Evolutionary conservation across 768 basidiomycete species (phyloP), one percentile per base, ranked within the genome.

Genomic region (Peribolospora kevripleyi): DNA sequence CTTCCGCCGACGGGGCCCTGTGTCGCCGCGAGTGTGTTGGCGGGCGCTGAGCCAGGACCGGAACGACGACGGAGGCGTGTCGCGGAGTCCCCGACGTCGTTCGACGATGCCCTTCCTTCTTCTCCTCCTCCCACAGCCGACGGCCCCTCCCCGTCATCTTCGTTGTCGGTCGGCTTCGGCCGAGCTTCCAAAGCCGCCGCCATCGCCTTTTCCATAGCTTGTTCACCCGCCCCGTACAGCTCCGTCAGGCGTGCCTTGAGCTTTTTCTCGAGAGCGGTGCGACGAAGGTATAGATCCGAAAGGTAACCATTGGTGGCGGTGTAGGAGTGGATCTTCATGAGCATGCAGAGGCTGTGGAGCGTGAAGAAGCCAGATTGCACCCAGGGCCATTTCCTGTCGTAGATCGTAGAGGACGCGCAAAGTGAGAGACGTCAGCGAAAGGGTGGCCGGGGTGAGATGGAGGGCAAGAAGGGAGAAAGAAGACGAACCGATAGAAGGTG

Each of bases 231-330:
- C 50, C 25, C 25, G 25, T 25, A 25, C 25, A 25, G 1, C 25
- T 25, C 1, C 25, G 25, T 25, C 25, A 25, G 25, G 25, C 25
- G 25, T 25, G 25, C 25, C 1, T 25, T 25, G 25, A 25, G 25
- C 25, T 25, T 25, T 25, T 25, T 25, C 25, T 25, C 25, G 25
- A 25, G 51, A 14, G 3, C 4, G 3, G 58, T 53, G 3, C 61
- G 59, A 3, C 58, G 60, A 49, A 48, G 57, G 46, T 61, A 58
- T 41, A 66, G 63, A n/a, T 64, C 65, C 57, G 81, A 76, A 25
- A 93, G 76, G 61, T 84, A 78, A 5, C 91, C 86, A 63, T 95
- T 95, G 47, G 81, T 75, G 25, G 80, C 75, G 66, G 83, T 76
- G 68, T 95, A 98, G 4, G 87, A 93, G 67, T 98, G 90, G 73